These are phyloP conservation scores for Vaccinium vitisidaea DNA, from an alignment of 148 eudicot species.

Conservation along the genomic window DNA sequence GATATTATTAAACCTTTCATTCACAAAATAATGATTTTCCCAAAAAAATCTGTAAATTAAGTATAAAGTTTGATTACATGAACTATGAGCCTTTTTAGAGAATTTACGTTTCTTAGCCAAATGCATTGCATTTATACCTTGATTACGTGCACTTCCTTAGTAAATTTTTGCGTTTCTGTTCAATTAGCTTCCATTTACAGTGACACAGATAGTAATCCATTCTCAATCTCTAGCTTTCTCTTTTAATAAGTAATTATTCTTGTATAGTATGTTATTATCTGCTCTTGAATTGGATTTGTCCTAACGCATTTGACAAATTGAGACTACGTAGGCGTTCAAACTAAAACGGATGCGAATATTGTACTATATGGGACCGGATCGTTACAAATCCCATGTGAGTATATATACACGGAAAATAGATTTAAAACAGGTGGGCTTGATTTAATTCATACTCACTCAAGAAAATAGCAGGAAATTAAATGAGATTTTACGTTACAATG, in stretches of 20 bases:
- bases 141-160: not conserved
- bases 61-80: not conserved
- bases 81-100: not conserved
- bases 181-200: not conserved
- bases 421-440: not conserved
- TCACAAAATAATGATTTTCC: not conserved
- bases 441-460: not conserved
- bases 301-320: not conserved
- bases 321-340: not conserved
- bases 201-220: not conserved
- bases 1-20: not conserved
- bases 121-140: not conserved
- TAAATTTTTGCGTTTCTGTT: not conserved
- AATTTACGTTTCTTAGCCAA: not conserved
- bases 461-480: too few species aligned
- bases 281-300: not conserved
- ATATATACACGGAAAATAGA: not conserved
- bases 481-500: not conserved
- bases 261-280: not conserved
- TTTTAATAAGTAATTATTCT: not conserved
- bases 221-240: not conserved
- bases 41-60: not conserved
- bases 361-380: not conserved
- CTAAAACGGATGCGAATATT: not conserved
- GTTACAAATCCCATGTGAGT: not conserved